phyloP scores from a whole-genome alignment of 2,329 filamentous ascomycete species.

The Rutstroemia sp. region DNA sequence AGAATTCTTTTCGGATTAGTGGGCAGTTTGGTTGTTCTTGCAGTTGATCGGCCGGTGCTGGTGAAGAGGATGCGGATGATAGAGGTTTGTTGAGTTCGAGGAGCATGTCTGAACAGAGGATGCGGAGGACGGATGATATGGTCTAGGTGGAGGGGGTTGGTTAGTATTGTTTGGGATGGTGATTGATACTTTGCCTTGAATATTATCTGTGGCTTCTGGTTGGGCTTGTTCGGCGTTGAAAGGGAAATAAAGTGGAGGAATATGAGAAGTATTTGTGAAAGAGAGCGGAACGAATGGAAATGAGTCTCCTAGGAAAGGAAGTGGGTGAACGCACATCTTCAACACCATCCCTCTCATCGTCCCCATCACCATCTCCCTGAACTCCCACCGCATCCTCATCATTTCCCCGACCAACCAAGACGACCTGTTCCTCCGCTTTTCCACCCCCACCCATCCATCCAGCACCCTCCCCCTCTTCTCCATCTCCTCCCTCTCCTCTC shows the following conservation, averaged over 20 bases:
- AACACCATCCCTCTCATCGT: not conserved
- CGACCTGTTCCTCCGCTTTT: not conserved
- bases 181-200: not conserved
- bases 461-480: not conserved
- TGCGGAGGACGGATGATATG: slow-evolving; percentile 17
- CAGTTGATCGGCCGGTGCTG: not conserved
- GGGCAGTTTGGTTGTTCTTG: not conserved
- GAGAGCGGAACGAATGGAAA: no score
- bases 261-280: not conserved
- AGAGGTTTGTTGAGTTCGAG: slow-evolving; percentile 22
- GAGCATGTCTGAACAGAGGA: slow-evolving; percentile 19
- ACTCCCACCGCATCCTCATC: not conserved
- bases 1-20: no score
- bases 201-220: no score
- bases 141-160: slow-evolving; percentile 7
- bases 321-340: slow-evolving; percentile 4
- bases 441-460: not conserved
- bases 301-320: no score
- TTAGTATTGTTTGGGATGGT: not conserved
- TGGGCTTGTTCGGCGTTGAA: not conserved
- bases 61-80: not conserved
- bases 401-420: not conserved
- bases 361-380: no score
- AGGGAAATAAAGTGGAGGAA: not conserved
- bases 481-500: not conserved